These are phyloP conservation scores for Neofusicoccum umdonicola DNA, from an alignment of 2,329 filamentous ascomycete genomes.

Conservation along the genomic window DNA sequence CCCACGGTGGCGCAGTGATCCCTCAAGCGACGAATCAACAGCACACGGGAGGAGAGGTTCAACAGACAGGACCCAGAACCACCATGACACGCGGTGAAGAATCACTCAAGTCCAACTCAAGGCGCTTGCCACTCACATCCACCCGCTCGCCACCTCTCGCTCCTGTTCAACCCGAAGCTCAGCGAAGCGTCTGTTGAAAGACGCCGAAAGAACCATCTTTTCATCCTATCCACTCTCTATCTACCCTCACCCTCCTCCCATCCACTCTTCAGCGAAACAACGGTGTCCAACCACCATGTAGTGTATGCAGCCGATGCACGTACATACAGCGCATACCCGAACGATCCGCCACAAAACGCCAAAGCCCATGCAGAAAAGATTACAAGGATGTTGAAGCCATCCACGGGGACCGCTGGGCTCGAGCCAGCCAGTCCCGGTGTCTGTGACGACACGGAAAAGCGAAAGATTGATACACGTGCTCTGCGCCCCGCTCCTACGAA, in stretches of 20 bases:
- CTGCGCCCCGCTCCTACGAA: no score
- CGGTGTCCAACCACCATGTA: not conserved
- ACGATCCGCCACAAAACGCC: not conserved
- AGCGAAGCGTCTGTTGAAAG: not conserved
- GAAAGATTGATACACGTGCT: not conserved
- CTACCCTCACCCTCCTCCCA: not conserved
- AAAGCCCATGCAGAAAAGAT: not conserved
- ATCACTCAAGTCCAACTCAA: no score
- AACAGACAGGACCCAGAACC: no score
- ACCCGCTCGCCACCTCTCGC: no score
- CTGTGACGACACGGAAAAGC: not conserved
- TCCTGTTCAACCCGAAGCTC: no score
- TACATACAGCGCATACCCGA: not conserved
- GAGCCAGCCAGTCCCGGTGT: no score
- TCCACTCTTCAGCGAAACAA: not conserved
- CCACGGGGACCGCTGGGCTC: not conserved
- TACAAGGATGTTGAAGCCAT: conserved; percentile 9
- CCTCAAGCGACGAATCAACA: no score
- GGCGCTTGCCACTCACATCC: no score
- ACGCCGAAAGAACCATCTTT: not conserved
- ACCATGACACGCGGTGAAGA: no score
- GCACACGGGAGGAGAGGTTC: no score
- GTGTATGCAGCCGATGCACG: no score
- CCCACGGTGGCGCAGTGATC: no score
- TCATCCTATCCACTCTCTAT: not conserved